These are phyloP conservation scores for Auriscalpium vulgare DNA, from an alignment of 768 basidiomycete genomes.

Conservation along the genomic window DNA sequence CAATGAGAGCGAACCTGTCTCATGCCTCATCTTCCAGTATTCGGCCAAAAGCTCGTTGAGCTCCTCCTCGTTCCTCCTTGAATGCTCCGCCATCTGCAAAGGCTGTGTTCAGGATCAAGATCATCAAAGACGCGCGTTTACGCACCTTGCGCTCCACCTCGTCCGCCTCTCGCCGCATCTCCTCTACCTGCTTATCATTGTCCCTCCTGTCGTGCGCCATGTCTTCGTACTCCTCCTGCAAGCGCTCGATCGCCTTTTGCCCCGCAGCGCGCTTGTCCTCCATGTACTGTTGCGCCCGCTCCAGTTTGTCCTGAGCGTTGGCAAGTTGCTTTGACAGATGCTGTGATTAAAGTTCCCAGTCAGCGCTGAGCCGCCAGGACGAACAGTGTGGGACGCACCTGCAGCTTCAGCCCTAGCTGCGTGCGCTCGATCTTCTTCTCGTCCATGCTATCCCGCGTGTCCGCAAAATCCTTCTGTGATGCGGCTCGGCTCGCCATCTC, in stretches of 20 bases:
- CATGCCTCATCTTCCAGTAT: slow-evolving; percentile 75
- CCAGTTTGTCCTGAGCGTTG: slow-evolving; percentile 79
- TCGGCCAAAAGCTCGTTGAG: slow-evolving; percentile 75
- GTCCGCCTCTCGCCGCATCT: slow-evolving; percentile 62
- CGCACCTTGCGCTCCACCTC: slow-evolving; percentile 59
- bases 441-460: slow-evolving; percentile 60
- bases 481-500: slow-evolving; percentile 56
- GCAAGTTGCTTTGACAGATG: slow-evolving; percentile 72
- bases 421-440: slow-evolving; percentile 69
- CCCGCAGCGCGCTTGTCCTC: slow-evolving; percentile 74
- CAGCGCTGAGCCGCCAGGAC: background rate
- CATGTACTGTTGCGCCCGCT: slow-evolving; percentile 68
- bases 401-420: slow-evolving; percentile 57
- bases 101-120: background rate
- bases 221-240: slow-evolving; percentile 72
- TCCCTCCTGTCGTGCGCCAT: slow-evolving; percentile 72
- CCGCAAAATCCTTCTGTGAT: slow-evolving; percentile 59
- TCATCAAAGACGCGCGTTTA: background rate
- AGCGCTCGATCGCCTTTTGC: slow-evolving; percentile 62
- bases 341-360: slow-evolving; percentile 28
- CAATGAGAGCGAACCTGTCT: slow-evolving; percentile 46
- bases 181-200: slow-evolving; percentile 73
- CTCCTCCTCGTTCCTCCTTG: slow-evolving; percentile 67
- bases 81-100: slow-evolving; percentile 66
- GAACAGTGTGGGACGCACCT: slow-evolving; percentile 35